Conservation (phyloP, 2,329 filamentous ascomycete genomes). For the Venturiaceae sp. region DNA sequence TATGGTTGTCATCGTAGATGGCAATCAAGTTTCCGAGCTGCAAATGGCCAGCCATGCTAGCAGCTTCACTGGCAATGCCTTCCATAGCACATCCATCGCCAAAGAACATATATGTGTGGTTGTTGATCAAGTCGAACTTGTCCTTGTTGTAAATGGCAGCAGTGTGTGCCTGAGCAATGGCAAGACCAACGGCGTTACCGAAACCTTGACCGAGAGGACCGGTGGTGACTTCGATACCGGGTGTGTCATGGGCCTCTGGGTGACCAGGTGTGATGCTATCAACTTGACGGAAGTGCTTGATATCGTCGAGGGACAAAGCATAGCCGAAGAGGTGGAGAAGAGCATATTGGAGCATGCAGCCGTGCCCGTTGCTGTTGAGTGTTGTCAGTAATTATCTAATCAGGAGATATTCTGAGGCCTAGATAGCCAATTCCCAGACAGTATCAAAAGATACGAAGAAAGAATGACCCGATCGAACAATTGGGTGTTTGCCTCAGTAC, state of each 20-base stretch:
- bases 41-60: constrained; percentile 86
- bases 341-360: constrained; percentile 98
- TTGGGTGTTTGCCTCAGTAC: not conserved
- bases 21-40: constrained; percentile 96
- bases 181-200: constrained; percentile 93
- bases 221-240: constrained; percentile 95
- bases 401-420: not conserved
- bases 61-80: constrained; percentile 90
- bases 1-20: constrained; percentile 98
- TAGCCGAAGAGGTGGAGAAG: constrained; percentile 96
- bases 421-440: not conserved
- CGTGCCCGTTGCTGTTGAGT: constrained; percentile 79
- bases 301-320: constrained; percentile 72
- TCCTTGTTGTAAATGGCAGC: constrained; percentile 94
- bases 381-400: not conserved
- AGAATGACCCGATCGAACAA: not conserved
- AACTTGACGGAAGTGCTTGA: constrained; percentile 91
- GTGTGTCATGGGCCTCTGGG: constrained; percentile 92
- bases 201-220: constrained; percentile 97
- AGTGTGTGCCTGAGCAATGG: constrained; percentile 90
- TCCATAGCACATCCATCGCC: constrained; percentile 99
- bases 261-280: constrained; percentile 88
- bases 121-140: constrained; percentile 81
- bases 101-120: constrained; percentile 95
- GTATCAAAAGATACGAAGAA: not conserved